Conservation (phyloP, 768 basidiomycete genomes). For the Coprinopsis cinerea region DNA sequence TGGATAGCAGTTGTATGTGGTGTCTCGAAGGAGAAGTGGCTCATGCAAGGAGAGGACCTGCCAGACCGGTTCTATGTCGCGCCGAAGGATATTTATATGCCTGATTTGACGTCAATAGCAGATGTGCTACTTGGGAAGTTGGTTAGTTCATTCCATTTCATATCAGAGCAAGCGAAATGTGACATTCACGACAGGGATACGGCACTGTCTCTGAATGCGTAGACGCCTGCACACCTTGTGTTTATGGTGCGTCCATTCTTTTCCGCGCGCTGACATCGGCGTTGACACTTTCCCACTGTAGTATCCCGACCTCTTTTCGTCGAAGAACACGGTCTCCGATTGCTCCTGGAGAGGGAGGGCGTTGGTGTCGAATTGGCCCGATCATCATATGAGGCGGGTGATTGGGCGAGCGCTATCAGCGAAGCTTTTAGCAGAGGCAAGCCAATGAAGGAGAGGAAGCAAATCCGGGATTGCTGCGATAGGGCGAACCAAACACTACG, state of each 20-base stretch:
- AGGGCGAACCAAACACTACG: conserved; percentile 36
- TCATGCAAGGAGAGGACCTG: conserved; percentile 30
- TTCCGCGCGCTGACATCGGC: too few species aligned
- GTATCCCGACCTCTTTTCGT: conserved; percentile 77
- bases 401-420: conserved; percentile 57
- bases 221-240: conserved; percentile 69
- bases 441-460: conserved; percentile 40
- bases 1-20: conserved; percentile 85
- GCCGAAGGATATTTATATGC: conserved; percentile 76
- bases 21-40: conserved; percentile 54
- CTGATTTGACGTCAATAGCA: conserved; percentile 66
- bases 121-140: conserved; percentile 78
- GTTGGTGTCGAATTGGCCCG: conserved; percentile 66
- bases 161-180: background rate
- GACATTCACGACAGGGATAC: conserved; percentile 48
- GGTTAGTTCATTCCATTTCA: conserved; percentile 30
- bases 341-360: conserved; percentile 57
- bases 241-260: too few species aligned
- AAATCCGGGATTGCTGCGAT: conserved; percentile 29
- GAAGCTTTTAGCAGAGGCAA: conserved; percentile 52
- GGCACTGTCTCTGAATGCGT: conserved; percentile 79
- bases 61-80: conserved; percentile 73
- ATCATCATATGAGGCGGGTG: conserved; percentile 61
- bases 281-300: too few species aligned
- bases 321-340: conserved; percentile 71